These are phyloP conservation scores for Dactylella cylindrospora DNA, from an alignment of 2,329 filamentous ascomycete species.

Conservation along the genomic window DNA sequence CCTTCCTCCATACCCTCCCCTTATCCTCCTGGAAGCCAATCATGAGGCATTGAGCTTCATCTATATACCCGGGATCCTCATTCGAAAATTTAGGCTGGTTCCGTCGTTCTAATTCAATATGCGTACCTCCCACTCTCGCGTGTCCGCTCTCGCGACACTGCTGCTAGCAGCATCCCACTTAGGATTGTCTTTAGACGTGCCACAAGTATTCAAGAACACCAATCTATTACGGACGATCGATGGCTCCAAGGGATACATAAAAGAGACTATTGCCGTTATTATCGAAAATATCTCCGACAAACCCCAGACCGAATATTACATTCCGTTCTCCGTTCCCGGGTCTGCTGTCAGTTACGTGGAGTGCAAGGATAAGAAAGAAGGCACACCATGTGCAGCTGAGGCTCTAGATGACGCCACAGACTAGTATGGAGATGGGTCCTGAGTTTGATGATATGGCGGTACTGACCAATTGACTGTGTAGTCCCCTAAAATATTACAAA, in stretches of 20 bases:
- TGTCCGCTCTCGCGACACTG: conserved; percentile 41
- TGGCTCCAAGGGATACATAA: conserved; percentile 85
- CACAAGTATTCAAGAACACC: conserved; percentile 88
- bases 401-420: conserved; percentile 29
- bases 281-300: conserved; percentile 81
- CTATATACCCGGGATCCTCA: conserved; percentile 13
- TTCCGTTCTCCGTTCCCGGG: conserved; percentile 77
- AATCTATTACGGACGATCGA: conserved; percentile 90
- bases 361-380: conserved; percentile 86
- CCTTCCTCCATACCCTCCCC: conserved; percentile 4
- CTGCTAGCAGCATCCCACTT: conserved; percentile 43
- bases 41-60: conserved; percentile 41
- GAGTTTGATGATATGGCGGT: too few relatives aligned
- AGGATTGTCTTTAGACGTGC: conserved; percentile 68
- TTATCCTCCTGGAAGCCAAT: conserved; percentile 12
- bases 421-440: conserved; percentile 29
- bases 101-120: conserved; percentile 6
- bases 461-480: conserved; percentile 27
- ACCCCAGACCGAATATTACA: conserved; percentile 84
- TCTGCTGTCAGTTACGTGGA: conserved; percentile 80
- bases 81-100: background rate
- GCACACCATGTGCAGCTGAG: conserved; percentile 52
- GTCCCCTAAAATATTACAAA: conserved; percentile 50
- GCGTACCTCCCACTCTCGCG: conserved; percentile 36
- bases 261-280: conserved; percentile 90